Evolutionary conservation across 1,284 basidiomycete genomes (phyloP), one percentile per base, ranked within the genome.

Genomic region (Blastosporella zonata): DNA sequence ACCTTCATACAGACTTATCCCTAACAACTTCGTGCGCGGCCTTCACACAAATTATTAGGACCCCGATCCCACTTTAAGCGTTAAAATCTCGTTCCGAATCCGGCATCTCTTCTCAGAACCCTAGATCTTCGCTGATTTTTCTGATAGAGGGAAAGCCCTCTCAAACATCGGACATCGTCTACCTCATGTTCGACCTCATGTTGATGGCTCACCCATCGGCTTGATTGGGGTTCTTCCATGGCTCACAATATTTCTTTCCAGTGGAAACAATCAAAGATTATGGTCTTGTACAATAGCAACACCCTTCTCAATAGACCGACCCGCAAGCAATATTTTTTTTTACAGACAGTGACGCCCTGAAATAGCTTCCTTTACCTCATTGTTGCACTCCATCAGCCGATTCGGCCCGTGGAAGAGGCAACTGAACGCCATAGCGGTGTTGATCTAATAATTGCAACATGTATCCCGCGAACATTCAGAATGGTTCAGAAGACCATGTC

Each of bases 171-270:
- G 49, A 29, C 55, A 44, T 31, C 46, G 45, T 35, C 39, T 42
- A 62, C 67, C 67, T 67, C 68, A 65, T 70, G 67, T 62, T 63
- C 55, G 50, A 39, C 57, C 67, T 58, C 67, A 65, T 67, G 67
- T 62, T 66, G 62, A 66, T 66, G 54, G 52, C 35, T 12, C 48
- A 50, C 41, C 33, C 46, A 39, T 52, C 42, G 46, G 36, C 45
- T 37, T 29, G 34, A 36, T 43, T 53, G 41, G 18, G 34, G 25
- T 53, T 22, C 44, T 28, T 22, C n/a, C 36, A 43, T 47, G 29
- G 17, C 7, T 33, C 45, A 28, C 23, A 22, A 27, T 36, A 7
- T 25, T 35, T 39, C 34, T 57, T 55, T 45, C 52, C 44, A 46
- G 47, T 43, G 42, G 53, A 52, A 50, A 44, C 35, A 44, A 46